Percentiles rank a stretch among this genome's conserved stretches.
phyloP scores from a whole-genome alignment of 352 stramenopile species.

The Pythium dissimile region DNA sequence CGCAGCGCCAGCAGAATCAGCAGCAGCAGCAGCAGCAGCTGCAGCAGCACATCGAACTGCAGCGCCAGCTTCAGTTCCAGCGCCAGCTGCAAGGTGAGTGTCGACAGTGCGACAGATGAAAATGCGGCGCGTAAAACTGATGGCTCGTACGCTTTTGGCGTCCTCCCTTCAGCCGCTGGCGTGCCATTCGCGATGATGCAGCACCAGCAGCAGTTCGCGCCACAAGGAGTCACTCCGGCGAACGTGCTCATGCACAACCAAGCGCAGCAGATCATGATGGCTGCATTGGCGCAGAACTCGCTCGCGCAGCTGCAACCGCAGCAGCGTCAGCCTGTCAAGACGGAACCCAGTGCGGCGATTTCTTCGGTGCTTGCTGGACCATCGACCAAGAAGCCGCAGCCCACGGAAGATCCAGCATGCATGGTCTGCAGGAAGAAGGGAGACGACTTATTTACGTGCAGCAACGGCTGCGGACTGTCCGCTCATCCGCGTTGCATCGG shows the following conservation, averaged over 20 bases:
- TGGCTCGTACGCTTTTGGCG: no score
- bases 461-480: constrained; percentile 53
- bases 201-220: constrained; percentile 1
- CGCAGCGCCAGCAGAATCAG: constrained; percentile 2
- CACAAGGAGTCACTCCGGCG: background rate
- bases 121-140: background rate
- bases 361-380: background rate
- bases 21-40: constrained; percentile 16
- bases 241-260: constrained; percentile 5
- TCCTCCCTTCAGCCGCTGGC: background rate
- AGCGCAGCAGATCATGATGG: constrained; percentile 21
- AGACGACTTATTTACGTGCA: constrained; percentile 48
- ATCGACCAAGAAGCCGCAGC: constrained; percentile 6
- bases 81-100: constrained; percentile 10
- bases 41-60: constrained; percentile 14
- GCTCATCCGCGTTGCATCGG: constrained; percentile 59
- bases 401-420: constrained; percentile 28
- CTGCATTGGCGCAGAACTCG: constrained; percentile 12
- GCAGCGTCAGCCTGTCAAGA: constrained; percentile 8
- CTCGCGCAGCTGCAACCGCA: constrained; percentile 1
- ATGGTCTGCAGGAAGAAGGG: constrained; percentile 49
- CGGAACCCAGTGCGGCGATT: background rate
- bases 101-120: background rate
- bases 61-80: constrained; percentile 20
- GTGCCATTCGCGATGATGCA: background rate